These are phyloP conservation scores for Hypoxylon subgilvum DNA, from an alignment of 495 filamentous ascomycete genomes.

Conservation along the genomic window DNA sequence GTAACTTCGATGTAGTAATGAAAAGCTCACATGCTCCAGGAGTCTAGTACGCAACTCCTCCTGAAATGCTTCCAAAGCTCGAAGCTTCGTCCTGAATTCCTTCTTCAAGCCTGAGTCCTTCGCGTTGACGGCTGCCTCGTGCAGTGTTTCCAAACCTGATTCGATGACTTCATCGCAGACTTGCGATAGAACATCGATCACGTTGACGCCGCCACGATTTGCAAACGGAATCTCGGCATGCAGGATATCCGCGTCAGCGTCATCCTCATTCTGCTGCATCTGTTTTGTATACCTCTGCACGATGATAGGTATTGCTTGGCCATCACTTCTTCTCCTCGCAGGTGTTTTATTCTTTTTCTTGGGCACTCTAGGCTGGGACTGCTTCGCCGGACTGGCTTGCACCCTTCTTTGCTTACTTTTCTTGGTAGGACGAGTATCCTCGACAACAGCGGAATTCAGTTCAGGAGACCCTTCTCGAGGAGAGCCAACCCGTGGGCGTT, in stretches of 20 bases:
- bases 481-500: constrained; percentile 44
- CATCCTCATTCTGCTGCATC: constrained; percentile 28
- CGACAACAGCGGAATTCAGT: constrained; percentile 26
- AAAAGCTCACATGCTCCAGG: constrained; percentile 61
- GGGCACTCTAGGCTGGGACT: constrained; percentile 42
- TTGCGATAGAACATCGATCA: constrained; percentile 71
- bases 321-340: constrained; percentile 34
- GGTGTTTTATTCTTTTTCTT: constrained; percentile 30
- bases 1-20: not conserved
- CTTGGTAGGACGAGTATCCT: constrained; percentile 41
- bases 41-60: constrained; percentile 69
- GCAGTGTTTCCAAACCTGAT: constrained; percentile 53
- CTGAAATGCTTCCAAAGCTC: constrained; percentile 70
- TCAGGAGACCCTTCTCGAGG: constrained; percentile 41
- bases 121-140: constrained; percentile 45
- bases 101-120: constrained; percentile 51
- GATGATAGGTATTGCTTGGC: constrained; percentile 48
- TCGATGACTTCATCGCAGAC: constrained; percentile 72
- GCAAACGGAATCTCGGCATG: constrained; percentile 56
- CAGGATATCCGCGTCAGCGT: constrained; percentile 52
- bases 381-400: constrained; percentile 44
- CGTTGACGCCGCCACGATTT: constrained; percentile 69
- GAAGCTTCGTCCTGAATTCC: constrained; percentile 65
- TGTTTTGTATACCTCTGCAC: constrained; percentile 56
- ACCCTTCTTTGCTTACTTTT: constrained; percentile 41